Percentiles rank a stretch among this genome's conserved stretches.
phyloP scores from a whole-genome alignment of 2,329 filamentous ascomycete species.

The Chaetoscypha palmicola region DNA sequence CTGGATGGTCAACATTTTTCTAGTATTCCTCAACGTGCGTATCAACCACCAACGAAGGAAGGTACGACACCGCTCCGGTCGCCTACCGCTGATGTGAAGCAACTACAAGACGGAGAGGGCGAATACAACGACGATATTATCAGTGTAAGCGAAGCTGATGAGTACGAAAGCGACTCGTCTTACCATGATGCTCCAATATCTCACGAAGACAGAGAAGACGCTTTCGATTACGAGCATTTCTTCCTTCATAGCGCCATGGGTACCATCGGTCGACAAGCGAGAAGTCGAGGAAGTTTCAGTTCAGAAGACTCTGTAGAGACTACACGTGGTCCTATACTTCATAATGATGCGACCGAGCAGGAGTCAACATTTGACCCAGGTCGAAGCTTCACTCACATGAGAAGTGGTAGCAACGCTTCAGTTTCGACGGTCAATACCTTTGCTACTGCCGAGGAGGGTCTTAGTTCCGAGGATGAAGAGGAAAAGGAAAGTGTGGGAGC shows the following conservation, averaged over 20 bases:
- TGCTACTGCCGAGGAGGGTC: constrained; percentile 53
- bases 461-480: constrained; percentile 27
- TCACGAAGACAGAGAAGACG: constrained; percentile 89
- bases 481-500: constrained; percentile 20
- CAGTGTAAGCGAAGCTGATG: constrained; percentile 32
- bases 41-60: constrained; percentile 11
- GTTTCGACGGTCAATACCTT: constrained; percentile 55
- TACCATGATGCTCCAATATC: constrained; percentile 62
- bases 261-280: constrained; percentile 54
- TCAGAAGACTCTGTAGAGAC: constrained; percentile 58
- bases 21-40: constrained; percentile 4
- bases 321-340: constrained; percentile 41
- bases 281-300: constrained; percentile 44
- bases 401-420: constrained; percentile 51
- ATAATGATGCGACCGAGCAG: constrained; percentile 8
- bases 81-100: constrained; percentile 11
- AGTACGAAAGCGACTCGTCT: constrained; percentile 51
- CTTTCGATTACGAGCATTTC: constrained; percentile 95
- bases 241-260: constrained; percentile 91
- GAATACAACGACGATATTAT: constrained; percentile 34
- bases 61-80: constrained; percentile 8
- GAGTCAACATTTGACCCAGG: constrained; percentile 14
- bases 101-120: constrained; percentile 31
- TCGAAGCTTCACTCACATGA: constrained; percentile 33
- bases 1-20: constrained; percentile 13